These are phyloP conservation scores for Theileria equi DNA, from an alignment of 169 alveolate genomes.

Conservation along the genomic window DNA sequence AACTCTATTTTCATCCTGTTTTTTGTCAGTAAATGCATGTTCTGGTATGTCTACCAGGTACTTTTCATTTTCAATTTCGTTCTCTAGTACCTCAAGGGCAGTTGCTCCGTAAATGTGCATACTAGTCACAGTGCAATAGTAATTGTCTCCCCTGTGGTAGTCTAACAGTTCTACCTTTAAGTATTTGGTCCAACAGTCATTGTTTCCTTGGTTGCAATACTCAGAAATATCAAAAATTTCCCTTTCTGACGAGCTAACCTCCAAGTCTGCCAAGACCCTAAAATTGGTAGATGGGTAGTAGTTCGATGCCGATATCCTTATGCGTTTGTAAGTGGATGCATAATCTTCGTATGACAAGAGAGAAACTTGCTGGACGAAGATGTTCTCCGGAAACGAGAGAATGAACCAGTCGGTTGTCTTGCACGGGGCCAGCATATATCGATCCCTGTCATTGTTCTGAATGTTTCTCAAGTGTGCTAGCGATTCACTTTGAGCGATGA, in stretches of 20 bases:
- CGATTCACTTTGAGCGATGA: constrained; percentile 72
- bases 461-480: constrained; percentile 60
- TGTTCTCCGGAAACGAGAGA: constrained; percentile 77
- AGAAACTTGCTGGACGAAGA: constrained; percentile 74
- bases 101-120: constrained; percentile 80
- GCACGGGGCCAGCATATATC: constrained; percentile 82
- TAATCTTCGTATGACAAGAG: constrained; percentile 74
- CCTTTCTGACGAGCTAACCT: constrained; percentile 68
- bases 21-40: neutral
- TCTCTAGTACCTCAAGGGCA: constrained; percentile 75
- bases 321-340: constrained; percentile 75
- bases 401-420: constrained; percentile 75
- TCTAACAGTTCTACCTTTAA: constrained; percentile 76
- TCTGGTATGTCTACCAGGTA: neutral
- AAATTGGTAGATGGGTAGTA: constrained; percentile 77
- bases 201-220: constrained; percentile 64
- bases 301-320: constrained; percentile 70
- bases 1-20: neutral
- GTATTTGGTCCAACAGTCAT: constrained; percentile 73
- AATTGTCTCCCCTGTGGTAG: constrained; percentile 76
- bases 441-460: constrained; percentile 68
- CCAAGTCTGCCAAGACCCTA: constrained; percentile 72
- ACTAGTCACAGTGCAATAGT: constrained; percentile 80
- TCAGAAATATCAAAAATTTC: constrained; percentile 75
- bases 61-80: constrained; percentile 43